Conservation (phyloP, 192 early-diverging fungal genomes). For the Entomortierella lignicola region DNA sequence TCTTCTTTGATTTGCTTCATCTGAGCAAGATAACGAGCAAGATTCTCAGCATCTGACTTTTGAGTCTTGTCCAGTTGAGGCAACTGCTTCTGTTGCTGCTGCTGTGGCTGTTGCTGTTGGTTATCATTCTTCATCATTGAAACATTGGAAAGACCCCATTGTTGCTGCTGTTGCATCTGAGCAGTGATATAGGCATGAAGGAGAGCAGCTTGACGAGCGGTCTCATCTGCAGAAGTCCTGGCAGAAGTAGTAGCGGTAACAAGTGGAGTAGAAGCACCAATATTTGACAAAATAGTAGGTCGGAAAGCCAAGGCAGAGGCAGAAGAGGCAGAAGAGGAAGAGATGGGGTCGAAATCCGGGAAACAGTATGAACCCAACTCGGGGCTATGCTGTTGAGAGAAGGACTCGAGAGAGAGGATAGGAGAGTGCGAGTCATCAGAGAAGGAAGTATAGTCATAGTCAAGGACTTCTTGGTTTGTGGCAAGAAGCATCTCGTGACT, state of each 20-base stretch:
- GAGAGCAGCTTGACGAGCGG: conserved; percentile 47
- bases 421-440: conserved; percentile 45
- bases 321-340: not conserved
- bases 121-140: not conserved
- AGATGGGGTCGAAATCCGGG: conserved; percentile 25
- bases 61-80: conserved; percentile 21
- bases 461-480: conserved; percentile 32
- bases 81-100: conserved; percentile 10
- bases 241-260: not conserved
- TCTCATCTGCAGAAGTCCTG: conserved; percentile 18
- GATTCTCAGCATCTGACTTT: conserved; percentile 38
- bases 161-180: conserved; percentile 34
- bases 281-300: not conserved
- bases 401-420: conserved; percentile 47
- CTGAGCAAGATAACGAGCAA: conserved; percentile 46
- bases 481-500: conserved; percentile 8
- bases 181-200: conserved; percentile 44
- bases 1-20: conserved; percentile 33
- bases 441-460: conserved; percentile 46
- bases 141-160: conserved; percentile 11
- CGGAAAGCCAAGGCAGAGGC: not conserved
- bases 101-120: conserved; percentile 6
- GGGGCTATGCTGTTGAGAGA: conserved; percentile 45
- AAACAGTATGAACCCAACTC: conserved; percentile 31
- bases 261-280: too few species aligned